Evolutionary conservation across 2,329 filamentous ascomycete genomes (phyloP).

Genomic region (Metarhizium robertsii): DNA sequence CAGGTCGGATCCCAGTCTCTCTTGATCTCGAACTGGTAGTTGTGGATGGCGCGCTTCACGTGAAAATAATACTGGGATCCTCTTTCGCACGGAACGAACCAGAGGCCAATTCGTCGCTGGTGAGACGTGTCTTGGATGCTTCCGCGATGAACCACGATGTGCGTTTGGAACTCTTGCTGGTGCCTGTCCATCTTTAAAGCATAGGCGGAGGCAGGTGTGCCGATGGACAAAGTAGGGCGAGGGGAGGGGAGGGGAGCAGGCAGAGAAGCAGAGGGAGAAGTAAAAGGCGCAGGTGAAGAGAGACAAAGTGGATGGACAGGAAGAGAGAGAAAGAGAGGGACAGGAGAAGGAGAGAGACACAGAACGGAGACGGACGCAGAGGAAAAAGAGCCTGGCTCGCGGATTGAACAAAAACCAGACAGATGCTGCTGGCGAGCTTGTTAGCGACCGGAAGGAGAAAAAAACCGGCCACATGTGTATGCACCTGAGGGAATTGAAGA

Average conservation of each 20-base stretch:
- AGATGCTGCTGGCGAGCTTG: not conserved
- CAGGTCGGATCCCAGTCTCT: constrained; percentile 7
- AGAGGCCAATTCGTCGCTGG: constrained; percentile 9
- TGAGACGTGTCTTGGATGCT: constrained; percentile 7
- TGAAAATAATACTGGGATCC: constrained; percentile 9
- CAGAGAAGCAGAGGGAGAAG: not conserved
- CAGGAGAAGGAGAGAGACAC: not conserved
- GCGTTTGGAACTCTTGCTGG: constrained; percentile 6
- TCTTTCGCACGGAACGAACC: constrained; percentile 5
- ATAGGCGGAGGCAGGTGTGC: not conserved
- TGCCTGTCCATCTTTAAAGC: not conserved
- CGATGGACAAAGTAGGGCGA: not conserved
- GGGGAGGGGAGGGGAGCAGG: not conserved
- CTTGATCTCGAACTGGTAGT: constrained; percentile 7
- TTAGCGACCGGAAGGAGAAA: not conserved
- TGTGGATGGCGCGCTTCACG: constrained; percentile 2
- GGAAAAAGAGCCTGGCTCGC: not conserved
- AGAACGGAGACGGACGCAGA: too few species aligned
- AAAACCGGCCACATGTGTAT: too few species aligned
- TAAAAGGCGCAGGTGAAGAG: not conserved
- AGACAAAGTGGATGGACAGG: not conserved
- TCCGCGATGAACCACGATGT: constrained; percentile 10
- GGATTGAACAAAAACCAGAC: not conserved
- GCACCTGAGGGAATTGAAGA: not conserved
- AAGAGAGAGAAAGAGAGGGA: not conserved